Percentiles rank a stretch among this genome's conserved stretches.
Conservation (phyloP, 345 rosid genomes). For the Anastatica hierochuntica region DNA sequence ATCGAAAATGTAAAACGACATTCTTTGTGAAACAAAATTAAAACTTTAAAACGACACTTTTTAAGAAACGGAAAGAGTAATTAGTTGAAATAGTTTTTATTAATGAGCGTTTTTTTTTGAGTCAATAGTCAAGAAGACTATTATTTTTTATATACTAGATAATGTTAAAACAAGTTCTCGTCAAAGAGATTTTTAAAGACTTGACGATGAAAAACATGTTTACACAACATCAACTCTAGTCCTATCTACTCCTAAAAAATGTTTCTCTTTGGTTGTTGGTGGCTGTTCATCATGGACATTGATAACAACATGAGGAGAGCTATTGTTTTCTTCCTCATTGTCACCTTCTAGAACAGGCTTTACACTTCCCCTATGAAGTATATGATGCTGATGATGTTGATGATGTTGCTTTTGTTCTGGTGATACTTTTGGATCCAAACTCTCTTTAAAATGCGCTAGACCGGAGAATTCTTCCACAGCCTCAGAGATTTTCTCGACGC, state of each 20-base stretch:
- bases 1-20: too few species aligned
- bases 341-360: constrained; percentile 42
- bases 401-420: constrained; percentile 31
- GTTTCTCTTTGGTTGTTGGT: constrained; percentile 16
- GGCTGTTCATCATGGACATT: constrained; percentile 26
- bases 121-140: too few species aligned
- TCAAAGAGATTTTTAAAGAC: background rate
- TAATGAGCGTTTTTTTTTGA: too few species aligned
- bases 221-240: too few species aligned
- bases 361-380: constrained; percentile 50
- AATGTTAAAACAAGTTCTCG: too few species aligned
- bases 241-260: too few species aligned
- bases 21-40: too few species aligned
- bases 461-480: constrained; percentile 45
- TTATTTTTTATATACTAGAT: too few species aligned
- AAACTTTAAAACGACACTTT: too few species aligned
- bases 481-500: constrained; percentile 40
- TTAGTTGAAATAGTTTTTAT: too few species aligned
- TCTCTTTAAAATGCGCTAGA: constrained; percentile 41
- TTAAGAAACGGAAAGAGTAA: too few species aligned
- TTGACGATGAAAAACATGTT: constrained; percentile 10
- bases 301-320: constrained; percentile 29
- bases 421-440: constrained; percentile 26
- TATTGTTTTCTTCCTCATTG: too few species aligned
- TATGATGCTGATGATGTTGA: constrained; percentile 1